phyloP scores from a whole-genome alignment of 805 yeast species.

The Saccharomycopsis babjevae region DNA sequence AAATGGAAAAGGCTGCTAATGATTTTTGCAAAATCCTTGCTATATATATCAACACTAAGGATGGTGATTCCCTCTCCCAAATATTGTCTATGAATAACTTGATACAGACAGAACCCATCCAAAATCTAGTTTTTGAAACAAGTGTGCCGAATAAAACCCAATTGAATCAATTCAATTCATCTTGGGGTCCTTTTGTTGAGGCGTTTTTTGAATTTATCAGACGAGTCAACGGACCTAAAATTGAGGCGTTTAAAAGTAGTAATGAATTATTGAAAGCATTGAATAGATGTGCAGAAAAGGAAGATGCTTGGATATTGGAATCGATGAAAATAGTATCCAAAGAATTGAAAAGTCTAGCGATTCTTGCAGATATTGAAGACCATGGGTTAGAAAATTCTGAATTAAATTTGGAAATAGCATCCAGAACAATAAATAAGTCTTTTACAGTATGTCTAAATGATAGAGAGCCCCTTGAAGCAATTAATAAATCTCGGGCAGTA shows the following conservation, averaged over 20 bases:
- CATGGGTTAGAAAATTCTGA: not conserved
- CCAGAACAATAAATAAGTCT: conserved; percentile 57
- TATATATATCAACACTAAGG: not conserved
- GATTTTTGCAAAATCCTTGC: not conserved
- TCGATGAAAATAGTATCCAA: conserved; percentile 33
- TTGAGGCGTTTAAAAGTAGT: conserved; percentile 22
- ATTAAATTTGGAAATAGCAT: conserved; percentile 27
- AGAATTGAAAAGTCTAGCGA: conserved; percentile 27
- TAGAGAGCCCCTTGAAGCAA: conserved; percentile 40
- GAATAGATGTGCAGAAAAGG: conserved; percentile 43
- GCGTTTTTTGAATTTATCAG: not conserved
- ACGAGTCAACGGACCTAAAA: not conserved
- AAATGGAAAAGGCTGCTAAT: not conserved
- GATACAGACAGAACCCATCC: not conserved
- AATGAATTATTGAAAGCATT: conserved; percentile 35
- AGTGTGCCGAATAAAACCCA: not conserved
- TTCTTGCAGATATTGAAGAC: conserved; percentile 22
- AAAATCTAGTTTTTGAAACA: not conserved
- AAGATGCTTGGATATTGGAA: conserved; percentile 42
- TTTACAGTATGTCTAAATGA: conserved; percentile 75
- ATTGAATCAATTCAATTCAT: not conserved
- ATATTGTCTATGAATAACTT: not conserved
- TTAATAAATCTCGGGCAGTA: conserved; percentile 51
- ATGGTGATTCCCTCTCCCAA: not conserved
- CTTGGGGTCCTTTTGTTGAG: not conserved